Evolutionary conservation across 2,329 filamentous ascomycete species (phyloP).

Genomic region (Aureobasidium sp.): DNA sequence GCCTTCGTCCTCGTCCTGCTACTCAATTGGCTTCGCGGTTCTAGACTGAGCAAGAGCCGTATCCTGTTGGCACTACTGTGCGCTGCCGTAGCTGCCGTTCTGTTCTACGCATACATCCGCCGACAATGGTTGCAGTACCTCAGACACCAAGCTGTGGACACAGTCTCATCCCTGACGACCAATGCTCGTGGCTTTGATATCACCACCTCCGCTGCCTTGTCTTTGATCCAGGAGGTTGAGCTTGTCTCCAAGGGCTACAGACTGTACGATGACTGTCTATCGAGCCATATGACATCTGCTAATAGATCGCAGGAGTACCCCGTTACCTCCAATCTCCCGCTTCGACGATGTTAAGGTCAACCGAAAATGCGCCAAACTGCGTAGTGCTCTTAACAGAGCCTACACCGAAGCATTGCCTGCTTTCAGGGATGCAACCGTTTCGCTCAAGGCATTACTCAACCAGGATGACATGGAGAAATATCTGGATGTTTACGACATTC

Average conservation of each 20-base stretch:
- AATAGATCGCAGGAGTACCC: slow-evolving; percentile 57
- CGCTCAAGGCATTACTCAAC: slow-evolving; percentile 65
- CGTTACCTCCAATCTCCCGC: slow-evolving; percentile 83
- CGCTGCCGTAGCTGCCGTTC: slow-evolving; percentile 43
- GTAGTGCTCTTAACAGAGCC: slow-evolving; percentile 62
- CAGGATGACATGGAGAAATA: slow-evolving; percentile 82
- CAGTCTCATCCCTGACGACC: slow-evolving; percentile 59
- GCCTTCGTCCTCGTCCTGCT: slow-evolving; percentile 59
- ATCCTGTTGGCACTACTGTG: slow-evolving; percentile 38
- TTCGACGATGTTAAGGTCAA: slow-evolving; percentile 67
- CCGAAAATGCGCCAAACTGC: slow-evolving; percentile 70
- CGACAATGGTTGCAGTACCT: slow-evolving; percentile 76
- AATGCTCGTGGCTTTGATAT: slow-evolving; percentile 75
- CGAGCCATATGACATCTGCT: slow-evolving; percentile 15
- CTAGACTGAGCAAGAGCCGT: slow-evolving; percentile 44
- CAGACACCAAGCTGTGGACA: slow-evolving; percentile 62
- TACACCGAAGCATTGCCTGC: slow-evolving; percentile 62
- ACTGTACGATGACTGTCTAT: slow-evolving; percentile 47
- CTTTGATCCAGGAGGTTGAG: slow-evolving; percentile 90
- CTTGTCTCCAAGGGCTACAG: slow-evolving; percentile 84
- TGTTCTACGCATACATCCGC: slow-evolving; percentile 63
- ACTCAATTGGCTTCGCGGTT: slow-evolving; percentile 54
- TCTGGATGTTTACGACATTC: slow-evolving; percentile 58
- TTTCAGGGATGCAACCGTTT: slow-evolving; percentile 61
- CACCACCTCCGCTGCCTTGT: slow-evolving; percentile 64